Evolutionary conservation across 257 asterid genomes (phyloP).

Genomic region (Ilex asprella): DNA sequence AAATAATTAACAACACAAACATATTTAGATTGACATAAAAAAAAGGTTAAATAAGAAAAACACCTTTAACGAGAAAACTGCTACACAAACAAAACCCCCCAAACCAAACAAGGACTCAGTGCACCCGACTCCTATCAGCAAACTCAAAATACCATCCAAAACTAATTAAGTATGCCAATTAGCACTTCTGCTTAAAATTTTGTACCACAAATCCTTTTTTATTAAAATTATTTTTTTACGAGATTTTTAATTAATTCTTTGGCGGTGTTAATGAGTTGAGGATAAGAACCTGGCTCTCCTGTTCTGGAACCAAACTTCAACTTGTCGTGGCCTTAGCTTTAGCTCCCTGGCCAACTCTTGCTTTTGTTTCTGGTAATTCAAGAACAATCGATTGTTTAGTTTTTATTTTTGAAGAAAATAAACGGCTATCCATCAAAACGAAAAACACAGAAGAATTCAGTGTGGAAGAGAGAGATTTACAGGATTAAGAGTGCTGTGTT

Average conservation of each 20-base stretch:
- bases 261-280: neutral
- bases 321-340: constrained; percentile 71
- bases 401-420: no score
- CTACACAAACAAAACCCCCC: no score
- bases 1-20: neutral
- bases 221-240: neutral
- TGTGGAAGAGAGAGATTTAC: constrained; percentile 14
- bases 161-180: neutral
- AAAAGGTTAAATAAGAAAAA: neutral
- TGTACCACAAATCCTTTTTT: neutral
- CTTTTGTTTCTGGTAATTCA: constrained; percentile 54
- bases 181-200: neutral
- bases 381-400: neutral
- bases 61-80: no score
- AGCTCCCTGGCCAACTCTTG: constrained; percentile 59
- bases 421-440: no score
- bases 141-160: no score
- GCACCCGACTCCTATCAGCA: no score
- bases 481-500: constrained; percentile 60
- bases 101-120: no score
- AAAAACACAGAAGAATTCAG: neutral
- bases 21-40: neutral
- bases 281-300: constrained; percentile 61
- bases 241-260: neutral
- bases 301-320: constrained; percentile 86